Percentiles rank a stretch among this genome's conserved stretches.
These are phyloP conservation scores for Mycena pura DNA, from an alignment of 768 basidiomycete genomes.

Conservation along the genomic window DNA sequence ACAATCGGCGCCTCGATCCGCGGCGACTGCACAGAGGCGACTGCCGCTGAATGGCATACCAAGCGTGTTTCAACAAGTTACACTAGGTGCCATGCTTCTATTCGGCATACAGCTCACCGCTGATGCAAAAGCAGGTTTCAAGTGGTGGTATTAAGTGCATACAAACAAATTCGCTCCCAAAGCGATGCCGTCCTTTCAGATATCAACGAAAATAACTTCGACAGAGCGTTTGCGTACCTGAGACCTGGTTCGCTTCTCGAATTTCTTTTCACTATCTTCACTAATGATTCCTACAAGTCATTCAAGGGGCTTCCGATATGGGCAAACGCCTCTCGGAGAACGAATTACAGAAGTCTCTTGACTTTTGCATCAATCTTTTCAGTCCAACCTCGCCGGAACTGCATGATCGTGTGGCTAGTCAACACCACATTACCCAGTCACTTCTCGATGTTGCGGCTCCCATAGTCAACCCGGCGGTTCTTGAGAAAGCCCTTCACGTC, in stretches of 20 bases:
- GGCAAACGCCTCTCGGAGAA: slow-evolving; percentile 72
- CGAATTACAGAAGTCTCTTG: slow-evolving; percentile 77
- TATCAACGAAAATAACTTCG: slow-evolving; percentile 73
- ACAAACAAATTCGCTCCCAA: slow-evolving; percentile 74
- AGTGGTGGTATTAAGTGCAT: slow-evolving; percentile 74
- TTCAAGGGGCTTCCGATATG: slow-evolving; percentile 83
- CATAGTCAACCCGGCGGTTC: slow-evolving; percentile 49
- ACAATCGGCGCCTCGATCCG: slow-evolving; percentile 64
- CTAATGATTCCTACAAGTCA: slow-evolving; percentile 51
- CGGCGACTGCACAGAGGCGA: slow-evolving; percentile 51
- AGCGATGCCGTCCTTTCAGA: slow-evolving; percentile 62
- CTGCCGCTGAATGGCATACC: slow-evolving; percentile 61
- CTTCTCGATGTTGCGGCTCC: slow-evolving; percentile 63
- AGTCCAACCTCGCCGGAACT: slow-evolving; percentile 70
- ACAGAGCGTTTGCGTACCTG: slow-evolving; percentile 68
- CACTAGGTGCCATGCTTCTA: slow-evolving; percentile 48
- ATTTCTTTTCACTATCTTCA: background rate
- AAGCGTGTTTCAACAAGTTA: slow-evolving; percentile 63
- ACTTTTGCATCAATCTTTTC: slow-evolving; percentile 80
- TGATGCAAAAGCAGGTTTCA: slow-evolving; percentile 54
- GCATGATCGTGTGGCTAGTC: slow-evolving; percentile 48
- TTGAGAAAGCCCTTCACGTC: slow-evolving; percentile 44
- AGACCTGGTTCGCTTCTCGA: slow-evolving; percentile 58
- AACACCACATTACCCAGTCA: slow-evolving; percentile 38
- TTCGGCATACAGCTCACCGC: background rate